Percentiles rank a stretch among this genome's conserved stretches.
phyloP scores from a whole-genome alignment of 441 rosid genomes.

The Erodium texanum region DNA sequence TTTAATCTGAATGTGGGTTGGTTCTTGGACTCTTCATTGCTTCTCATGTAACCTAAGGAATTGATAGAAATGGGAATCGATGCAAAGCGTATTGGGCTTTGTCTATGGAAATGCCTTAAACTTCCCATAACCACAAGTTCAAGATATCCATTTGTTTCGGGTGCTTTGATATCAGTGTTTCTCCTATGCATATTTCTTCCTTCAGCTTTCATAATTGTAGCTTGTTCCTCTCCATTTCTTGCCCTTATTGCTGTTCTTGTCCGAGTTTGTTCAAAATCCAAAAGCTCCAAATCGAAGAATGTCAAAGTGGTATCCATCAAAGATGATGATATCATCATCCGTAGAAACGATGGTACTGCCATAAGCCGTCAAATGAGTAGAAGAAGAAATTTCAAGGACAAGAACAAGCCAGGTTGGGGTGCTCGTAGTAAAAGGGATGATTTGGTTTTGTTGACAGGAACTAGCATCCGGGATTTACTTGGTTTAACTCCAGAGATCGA shows the following conservation, averaged over 20 bases:
- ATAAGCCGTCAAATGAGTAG: constrained; percentile 36
- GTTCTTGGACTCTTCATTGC: too few relatives aligned
- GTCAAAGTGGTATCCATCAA: background rate
- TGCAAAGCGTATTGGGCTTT: constrained; percentile 25
- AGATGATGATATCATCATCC: constrained; percentile 4
- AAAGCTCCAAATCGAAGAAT: constrained; percentile 11
- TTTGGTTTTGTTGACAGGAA: constrained; percentile 13
- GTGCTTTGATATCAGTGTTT: constrained; percentile 22
- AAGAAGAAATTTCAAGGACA: constrained; percentile 32
- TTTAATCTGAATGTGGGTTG: too few relatives aligned
- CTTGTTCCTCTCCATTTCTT: constrained; percentile 41
- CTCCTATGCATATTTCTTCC: constrained; percentile 44
- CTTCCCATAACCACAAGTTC: background rate
- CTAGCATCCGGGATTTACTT: background rate
- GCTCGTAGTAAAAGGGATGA: constrained; percentile 22
- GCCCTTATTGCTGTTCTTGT: constrained; percentile 27
- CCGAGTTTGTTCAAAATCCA: constrained; percentile 21
- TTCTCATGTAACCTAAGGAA: background rate
- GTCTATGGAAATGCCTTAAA: background rate
- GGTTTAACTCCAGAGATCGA: background rate
- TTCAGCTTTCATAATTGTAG: constrained; percentile 41
- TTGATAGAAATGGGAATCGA: constrained; percentile 40
- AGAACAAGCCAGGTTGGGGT: constrained; percentile 22
- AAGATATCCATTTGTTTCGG: constrained; percentile 21
- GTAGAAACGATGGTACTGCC: constrained; percentile 14